A percentile compares a stretch with the other conserved stretches of the same genome.
Conservation (phyloP, 148 eudicot species). For the Camellia granthamiana region DNA sequence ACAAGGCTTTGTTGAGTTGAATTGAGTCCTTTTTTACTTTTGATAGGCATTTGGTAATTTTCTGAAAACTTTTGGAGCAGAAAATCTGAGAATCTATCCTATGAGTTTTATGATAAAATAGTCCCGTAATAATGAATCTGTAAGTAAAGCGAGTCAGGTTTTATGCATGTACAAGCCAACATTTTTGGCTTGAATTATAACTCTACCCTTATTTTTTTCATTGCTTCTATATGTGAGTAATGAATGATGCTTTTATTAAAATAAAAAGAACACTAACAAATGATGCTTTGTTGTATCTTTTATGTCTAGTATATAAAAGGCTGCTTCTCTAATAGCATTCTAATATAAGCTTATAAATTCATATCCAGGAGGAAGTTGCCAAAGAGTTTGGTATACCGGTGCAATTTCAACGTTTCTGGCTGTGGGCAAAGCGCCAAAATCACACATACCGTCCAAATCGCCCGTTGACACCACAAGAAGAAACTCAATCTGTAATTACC, state of each 20-base stretch:
- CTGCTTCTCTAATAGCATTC: background rate
- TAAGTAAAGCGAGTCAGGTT: no score
- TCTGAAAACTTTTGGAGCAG: background rate
- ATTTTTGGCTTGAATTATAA: no score
- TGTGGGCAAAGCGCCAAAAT: slow-evolving; percentile 96
- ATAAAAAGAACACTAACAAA: background rate
- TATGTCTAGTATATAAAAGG: background rate
- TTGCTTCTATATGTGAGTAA: no score
- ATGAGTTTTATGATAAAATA: no score
- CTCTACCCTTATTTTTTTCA: no score
- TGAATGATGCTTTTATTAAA: no score
- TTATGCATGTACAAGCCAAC: no score
- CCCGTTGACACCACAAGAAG: slow-evolving; percentile 72
- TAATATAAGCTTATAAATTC: background rate
- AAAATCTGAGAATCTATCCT: background rate
- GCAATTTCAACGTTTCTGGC: slow-evolving; percentile 87
- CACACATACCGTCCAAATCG: slow-evolving; percentile 95
- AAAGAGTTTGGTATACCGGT: slow-evolving; percentile 90
- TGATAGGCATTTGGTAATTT: background rate
- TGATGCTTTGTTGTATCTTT: background rate
- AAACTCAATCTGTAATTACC: slow-evolving; percentile 60
- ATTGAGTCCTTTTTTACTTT: background rate
- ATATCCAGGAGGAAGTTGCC: slow-evolving; percentile 80
- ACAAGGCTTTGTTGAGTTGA: background rate
- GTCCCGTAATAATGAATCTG: no score